Evolutionary conservation across 176 grass and related monocot genomes (phyloP).

Genomic region (Zoysia pacifica): DNA sequence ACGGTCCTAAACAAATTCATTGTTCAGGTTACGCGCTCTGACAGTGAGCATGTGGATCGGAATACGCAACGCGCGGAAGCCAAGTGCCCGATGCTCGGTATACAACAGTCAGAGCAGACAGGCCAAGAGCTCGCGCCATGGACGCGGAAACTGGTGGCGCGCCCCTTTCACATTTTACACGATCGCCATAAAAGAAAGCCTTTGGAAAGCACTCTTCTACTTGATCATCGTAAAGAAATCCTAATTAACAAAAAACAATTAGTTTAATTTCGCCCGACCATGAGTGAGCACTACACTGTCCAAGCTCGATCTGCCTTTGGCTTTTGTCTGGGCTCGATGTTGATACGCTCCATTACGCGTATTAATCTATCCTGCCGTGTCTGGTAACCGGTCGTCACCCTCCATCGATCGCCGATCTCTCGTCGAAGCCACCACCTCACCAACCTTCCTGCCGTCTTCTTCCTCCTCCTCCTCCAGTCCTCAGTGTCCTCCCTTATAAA

Average conservation of each 20-base stretch:
- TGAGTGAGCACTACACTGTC: constrained; percentile 19
- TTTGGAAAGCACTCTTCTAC: neutral
- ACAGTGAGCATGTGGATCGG: too few species aligned
- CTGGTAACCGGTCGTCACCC: constrained; percentile 36
- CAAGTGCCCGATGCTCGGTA: too few species aligned
- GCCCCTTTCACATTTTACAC: constrained; percentile 51
- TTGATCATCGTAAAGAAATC: neutral
- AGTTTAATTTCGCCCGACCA: neutral
- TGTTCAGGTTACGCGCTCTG: too few species aligned
- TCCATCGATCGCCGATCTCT: constrained; percentile 24
- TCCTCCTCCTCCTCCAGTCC: neutral
- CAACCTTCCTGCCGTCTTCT: constrained; percentile 56
- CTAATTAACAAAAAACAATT: neutral
- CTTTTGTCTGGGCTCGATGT: constrained; percentile 42
- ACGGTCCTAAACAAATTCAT: too few species aligned
- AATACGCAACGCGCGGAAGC: too few species aligned
- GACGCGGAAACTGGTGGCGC: constrained; percentile 34
- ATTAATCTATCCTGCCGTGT: constrained; percentile 47
- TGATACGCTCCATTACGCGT: constrained; percentile 38
- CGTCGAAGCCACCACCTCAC: constrained; percentile 42
- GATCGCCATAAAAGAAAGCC: neutral
- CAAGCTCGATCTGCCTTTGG: constrained; percentile 21
- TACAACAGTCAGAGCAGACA: neutral
- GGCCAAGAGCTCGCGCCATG: neutral
- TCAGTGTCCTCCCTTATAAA: constrained; percentile 29